phyloP scores from a whole-genome alignment of 805 yeast genomes.

The Maudiozyma pseudohumilis region DNA sequence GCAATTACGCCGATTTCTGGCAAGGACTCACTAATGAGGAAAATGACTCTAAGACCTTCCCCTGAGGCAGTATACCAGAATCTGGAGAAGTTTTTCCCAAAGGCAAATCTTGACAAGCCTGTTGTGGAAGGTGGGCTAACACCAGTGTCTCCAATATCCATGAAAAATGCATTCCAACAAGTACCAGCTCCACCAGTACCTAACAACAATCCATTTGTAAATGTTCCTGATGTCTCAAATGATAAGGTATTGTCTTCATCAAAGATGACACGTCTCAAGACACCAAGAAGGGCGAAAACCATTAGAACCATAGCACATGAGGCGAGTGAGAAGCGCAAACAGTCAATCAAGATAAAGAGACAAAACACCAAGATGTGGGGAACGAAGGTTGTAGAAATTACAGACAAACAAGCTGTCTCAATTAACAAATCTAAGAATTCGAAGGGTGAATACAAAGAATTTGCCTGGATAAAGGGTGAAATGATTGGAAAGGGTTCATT shows the following conservation, averaged over 20 bases:
- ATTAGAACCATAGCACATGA: constrained; percentile 90
- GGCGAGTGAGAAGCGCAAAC: constrained; percentile 56
- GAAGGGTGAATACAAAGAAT: constrained; percentile 66
- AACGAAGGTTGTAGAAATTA: constrained; percentile 80
- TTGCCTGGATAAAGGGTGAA: constrained; percentile 97
- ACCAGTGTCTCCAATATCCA: constrained; percentile 41
- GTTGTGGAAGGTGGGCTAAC: constrained; percentile 65
- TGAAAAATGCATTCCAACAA: not conserved
- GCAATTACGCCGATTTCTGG: constrained; percentile 1
- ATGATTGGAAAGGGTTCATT: constrained; percentile 93
- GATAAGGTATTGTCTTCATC: not conserved
- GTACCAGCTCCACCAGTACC: not conserved
- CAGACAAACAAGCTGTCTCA: constrained; percentile 57
- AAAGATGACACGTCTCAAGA: constrained; percentile 3
- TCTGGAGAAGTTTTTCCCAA: constrained; percentile 84
- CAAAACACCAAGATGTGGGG: constrained; percentile 97
- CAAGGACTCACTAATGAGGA: constrained; percentile 13
- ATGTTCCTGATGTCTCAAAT: not conserved
- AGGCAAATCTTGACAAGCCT: constrained; percentile 85
- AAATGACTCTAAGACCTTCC: constrained; percentile 83
- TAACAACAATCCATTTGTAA: not conserved
- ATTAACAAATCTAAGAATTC: constrained; percentile 56
- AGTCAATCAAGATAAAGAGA: constrained; percentile 41
- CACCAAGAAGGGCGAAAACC: constrained; percentile 70
- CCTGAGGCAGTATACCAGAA: constrained; percentile 89